phyloP scores from a whole-genome alignment of 2,329 filamentous ascomycete genomes.

The Cladosporium sp. region DNA sequence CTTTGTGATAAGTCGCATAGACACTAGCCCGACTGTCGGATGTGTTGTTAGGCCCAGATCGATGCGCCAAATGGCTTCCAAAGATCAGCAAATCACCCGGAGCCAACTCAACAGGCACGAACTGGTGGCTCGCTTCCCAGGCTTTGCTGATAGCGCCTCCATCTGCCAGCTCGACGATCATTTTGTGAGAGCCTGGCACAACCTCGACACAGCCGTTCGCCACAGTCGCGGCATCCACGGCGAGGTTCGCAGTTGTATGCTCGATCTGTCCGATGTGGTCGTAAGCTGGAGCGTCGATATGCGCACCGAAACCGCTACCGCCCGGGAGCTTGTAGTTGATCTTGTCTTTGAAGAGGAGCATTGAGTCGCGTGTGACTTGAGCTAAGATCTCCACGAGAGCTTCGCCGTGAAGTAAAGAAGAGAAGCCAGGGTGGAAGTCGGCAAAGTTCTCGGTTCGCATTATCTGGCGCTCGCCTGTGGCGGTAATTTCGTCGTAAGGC shows the following conservation, averaged over 20 bases:
- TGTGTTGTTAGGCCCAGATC: slow-evolving; percentile 35
- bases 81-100: slow-evolving; percentile 38
- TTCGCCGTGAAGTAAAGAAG: slow-evolving; percentile 34
- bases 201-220: slow-evolving; percentile 40
- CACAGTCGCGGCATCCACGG: slow-evolving; percentile 35
- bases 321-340: slow-evolving; percentile 42
- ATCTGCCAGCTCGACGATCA: slow-evolving; percentile 32
- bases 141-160: slow-evolving; percentile 33
- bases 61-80: slow-evolving; percentile 39
- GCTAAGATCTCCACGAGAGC: slow-evolving; percentile 29
- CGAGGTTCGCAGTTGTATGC: slow-evolving; percentile 38
- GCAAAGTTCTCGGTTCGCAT: slow-evolving; percentile 28
- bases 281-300: slow-evolving; percentile 41
- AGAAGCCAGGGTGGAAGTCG: slow-evolving; percentile 29
- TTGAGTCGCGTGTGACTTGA: slow-evolving; percentile 35
- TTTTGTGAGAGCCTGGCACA: slow-evolving; percentile 36
- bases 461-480: slow-evolving; percentile 21
- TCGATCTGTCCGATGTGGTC: slow-evolving; percentile 40
- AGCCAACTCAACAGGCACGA: slow-evolving; percentile 33
- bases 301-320: slow-evolving; percentile 39
- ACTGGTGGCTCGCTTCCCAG: slow-evolving; percentile 35
- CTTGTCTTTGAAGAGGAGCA: slow-evolving; percentile 43
- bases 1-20: slow-evolving; percentile 42
- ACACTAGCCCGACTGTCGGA: slow-evolving; percentile 35
- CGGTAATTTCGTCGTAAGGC: slow-evolving; percentile 26